Base-by-base conservation (phyloP, 805 yeast species). In the Pichia eremophila region DNA sequence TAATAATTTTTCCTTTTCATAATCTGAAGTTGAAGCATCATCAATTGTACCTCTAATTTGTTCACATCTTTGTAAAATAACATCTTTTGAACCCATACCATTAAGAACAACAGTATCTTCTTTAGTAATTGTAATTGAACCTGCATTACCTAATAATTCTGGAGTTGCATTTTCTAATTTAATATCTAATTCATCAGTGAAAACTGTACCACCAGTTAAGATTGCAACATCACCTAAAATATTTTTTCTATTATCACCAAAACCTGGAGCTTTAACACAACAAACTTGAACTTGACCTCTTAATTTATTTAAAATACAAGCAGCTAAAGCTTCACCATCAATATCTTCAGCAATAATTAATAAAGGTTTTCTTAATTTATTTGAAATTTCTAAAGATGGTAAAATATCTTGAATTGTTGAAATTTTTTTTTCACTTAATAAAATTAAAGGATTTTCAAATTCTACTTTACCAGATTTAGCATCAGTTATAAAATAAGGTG, bases 271-370 rank as follows among this genome's bases (percentile, higher is more conserved):
- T 77, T 90, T 91, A 57, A 93, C 96, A 58, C 93, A 95, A 66
- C 93, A 85, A 51, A 93, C 97, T 71, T 88, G 95, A 52, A 93
- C 97, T 75, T 91, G 98, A 57, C 97, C 97, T 74, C 97, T 85
- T 64, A 93, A 78, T 74, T 93, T 93, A 80, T 93, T 93, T 68
- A 93, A 78, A 60, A 93, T 84, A 72, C 98, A 89, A 55, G 97
- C 97, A 58, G 98, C 98, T 53, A 93, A 77, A 43, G 99, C 99
- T 75, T 93, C 98, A 60, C 98, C 98, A 60, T 91, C 98, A 51
- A 93, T 76, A 62, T 87, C 97, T 74, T 93, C 99, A 52, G 98
- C 95, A 58, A 93, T 70, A 63, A 93, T 86, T 58, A 93, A 74
- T 65, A 93, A 73, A 50, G 99, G 97, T 72, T 95, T 85, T 73